Conservation (phyloP, 805 yeast species). For the Candida bentonensis region DNA sequence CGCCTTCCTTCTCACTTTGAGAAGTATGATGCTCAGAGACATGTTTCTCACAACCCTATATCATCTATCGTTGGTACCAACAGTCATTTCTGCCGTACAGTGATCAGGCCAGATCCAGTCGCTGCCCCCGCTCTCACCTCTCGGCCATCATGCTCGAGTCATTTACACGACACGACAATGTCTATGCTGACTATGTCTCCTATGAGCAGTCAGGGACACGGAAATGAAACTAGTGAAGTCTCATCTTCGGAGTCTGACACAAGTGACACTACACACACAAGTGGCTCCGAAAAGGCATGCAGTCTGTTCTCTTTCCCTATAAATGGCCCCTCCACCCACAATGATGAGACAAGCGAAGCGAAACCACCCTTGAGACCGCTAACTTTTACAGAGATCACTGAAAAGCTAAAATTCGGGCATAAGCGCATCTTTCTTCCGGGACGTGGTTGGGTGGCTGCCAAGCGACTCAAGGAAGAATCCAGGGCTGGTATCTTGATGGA, state of each 20-base stretch:
- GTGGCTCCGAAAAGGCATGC: neutral
- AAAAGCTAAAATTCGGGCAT: neutral
- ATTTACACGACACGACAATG: too few relatives aligned
- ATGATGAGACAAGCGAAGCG: neutral
- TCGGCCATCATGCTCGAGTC: too few relatives aligned
- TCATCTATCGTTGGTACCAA: neutral
- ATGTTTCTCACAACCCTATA: neutral
- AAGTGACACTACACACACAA: neutral
- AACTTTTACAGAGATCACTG: neutral
- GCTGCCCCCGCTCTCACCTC: neutral
- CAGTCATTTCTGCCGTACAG: neutral
- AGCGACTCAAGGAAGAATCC: neutral
- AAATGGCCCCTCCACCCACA: neutral
- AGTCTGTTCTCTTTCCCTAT: neutral
- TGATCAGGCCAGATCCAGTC: neutral
- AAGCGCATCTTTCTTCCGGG: conserved; percentile 1
- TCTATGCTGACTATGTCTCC: neutral
- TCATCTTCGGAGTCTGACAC: neutral
- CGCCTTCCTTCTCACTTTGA: neutral
- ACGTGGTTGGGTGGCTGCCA: conserved; percentile 1
- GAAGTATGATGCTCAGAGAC: neutral
- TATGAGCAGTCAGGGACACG: neutral
- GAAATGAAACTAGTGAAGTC: neutral
- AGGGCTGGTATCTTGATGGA: neutral
- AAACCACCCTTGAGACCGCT: neutral